Evolutionary conservation across 1,284 basidiomycete genomes (phyloP), one percentile per base, ranked within the genome.

Genomic region (Fomitopsis schrenkii): DNA sequence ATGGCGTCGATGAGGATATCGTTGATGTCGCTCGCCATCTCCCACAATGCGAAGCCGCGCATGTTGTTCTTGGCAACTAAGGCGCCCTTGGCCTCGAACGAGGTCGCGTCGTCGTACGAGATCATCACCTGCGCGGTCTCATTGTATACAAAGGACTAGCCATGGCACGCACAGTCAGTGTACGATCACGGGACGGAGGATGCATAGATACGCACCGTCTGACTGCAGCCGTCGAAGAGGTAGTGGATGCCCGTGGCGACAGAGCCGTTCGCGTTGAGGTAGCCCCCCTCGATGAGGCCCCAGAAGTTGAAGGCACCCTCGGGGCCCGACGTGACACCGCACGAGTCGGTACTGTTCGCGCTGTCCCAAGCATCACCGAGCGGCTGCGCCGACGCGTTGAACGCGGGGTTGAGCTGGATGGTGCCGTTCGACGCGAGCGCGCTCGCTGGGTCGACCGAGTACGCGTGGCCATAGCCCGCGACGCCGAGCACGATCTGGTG

Each of bases 401-500:
- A 90, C 3, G 74, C 52, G 2, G 87, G 85, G 70, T 81, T 88
- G 12, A 78, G 53, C 15, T 74, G 74, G 36, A 87, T 72, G 30
- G 63, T 52, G 62, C 67, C 72, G 30, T 70, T 68, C 22, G 64
- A 66, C 46, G 61, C 54, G 63, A 79, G 73, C 3, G 87, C 87
- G 38, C 66, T 66, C 5, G 58, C 40, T n/a, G 68, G 66, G n/a
- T 69, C 68, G 57, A 87, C 82, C 55, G 71, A 68, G 78, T 78
- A 89, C 22, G 83, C 82, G 72, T 88, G 86, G 2, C 86, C 90
- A 74, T 94, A 95, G 14, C 87, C 80, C 14, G 94, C 85, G 1
- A 95, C 85, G 60, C 93, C 94, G 41, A 96, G 85, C 15, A 91
- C 84, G 66, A 97, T 86, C 76, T 94, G 82, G 69, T 83, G 76